phyloP scores from a whole-genome alignment of 2,329 filamentous ascomycete species.

The Pyrenochaeta sp. region DNA sequence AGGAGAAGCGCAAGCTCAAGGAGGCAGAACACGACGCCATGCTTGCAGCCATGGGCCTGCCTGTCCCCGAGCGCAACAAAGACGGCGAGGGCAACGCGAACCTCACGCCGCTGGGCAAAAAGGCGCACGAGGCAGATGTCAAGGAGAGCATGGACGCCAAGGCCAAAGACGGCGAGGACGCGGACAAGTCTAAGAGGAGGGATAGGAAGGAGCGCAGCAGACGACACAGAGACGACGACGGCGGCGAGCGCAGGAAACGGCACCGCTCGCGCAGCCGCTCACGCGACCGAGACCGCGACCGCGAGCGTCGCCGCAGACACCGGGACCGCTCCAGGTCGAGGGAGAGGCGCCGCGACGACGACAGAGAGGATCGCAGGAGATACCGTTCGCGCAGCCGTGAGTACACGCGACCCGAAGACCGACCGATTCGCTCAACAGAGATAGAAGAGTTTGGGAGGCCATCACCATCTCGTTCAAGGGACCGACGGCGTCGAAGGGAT shows the following conservation, averaged over 20 bases:
- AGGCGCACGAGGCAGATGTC: constrained; percentile 61
- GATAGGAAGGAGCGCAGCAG: constrained; percentile 34
- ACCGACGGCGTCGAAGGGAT: constrained; percentile 19
- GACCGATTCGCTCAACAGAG: constrained; percentile 29
- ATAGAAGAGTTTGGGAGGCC: constrained; percentile 31
- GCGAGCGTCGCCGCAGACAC: constrained; percentile 36
- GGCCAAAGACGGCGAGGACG: constrained; percentile 47
- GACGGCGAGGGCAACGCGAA: constrained; percentile 71
- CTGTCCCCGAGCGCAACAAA: constrained; percentile 67
- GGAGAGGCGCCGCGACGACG: constrained; percentile 33
- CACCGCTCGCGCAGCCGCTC: constrained; percentile 39
- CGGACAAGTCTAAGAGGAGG: constrained; percentile 21
- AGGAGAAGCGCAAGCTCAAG: constrained; percentile 83
- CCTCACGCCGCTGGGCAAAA: constrained; percentile 63
- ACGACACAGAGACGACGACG: constrained; percentile 34
- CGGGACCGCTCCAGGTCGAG: constrained; percentile 39
- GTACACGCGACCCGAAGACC: constrained; percentile 32
- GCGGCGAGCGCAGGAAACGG: constrained; percentile 29
- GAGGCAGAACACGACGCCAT: constrained; percentile 94
- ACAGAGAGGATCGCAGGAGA: constrained; percentile 39
- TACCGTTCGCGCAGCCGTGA: constrained; percentile 41
- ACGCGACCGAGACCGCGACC: constrained; percentile 36
- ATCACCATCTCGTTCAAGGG: constrained; percentile 33
- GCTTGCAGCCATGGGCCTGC: constrained; percentile 80
- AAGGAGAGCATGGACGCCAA: constrained; percentile 61